Evolutionary conservation across 371 early-diverging fungal genomes (phyloP).

Genomic region (Rhizopus stolonifer): DNA sequence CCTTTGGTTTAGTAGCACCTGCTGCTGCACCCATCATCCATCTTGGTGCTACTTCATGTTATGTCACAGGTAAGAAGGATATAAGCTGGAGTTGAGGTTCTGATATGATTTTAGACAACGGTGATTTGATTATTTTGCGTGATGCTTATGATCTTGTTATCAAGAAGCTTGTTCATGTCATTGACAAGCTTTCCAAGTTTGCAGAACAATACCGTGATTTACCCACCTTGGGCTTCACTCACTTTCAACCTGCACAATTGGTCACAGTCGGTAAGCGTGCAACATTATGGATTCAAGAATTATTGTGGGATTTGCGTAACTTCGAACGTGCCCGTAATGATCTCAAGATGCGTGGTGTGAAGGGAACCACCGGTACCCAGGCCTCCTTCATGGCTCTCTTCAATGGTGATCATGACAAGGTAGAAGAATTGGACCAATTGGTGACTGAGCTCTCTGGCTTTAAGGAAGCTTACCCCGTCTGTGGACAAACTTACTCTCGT

Average conservation of each 20-base stretch:
- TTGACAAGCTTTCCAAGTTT: conserved; percentile 80
- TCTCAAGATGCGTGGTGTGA: conserved; percentile 93
- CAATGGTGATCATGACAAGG: conserved; percentile 92
- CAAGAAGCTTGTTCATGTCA: conserved; percentile 82
- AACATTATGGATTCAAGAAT: conserved; percentile 93
- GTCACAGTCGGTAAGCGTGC: conserved; percentile 98
- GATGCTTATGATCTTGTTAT: conserved; percentile 92
- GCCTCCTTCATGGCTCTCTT: conserved; percentile 96
- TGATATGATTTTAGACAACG: too few relatives aligned
- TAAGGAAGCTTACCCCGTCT: conserved; percentile 82
- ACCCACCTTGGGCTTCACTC: conserved; percentile 97
- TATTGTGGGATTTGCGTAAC: conserved; percentile 95
- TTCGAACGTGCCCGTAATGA: conserved; percentile 86
- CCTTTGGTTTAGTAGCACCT: conserved; percentile 91
- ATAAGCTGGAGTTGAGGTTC: too few relatives aligned
- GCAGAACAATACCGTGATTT: conserved; percentile 78
- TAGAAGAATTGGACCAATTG: conserved; percentile 85
- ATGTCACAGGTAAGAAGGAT: conserved; percentile 76
- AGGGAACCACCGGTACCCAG: conserved; percentile 99
- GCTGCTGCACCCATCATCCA: conserved; percentile 95
- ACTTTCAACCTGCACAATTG: conserved; percentile 97
- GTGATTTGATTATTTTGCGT: conserved; percentile 92
- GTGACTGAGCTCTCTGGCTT: conserved; percentile 93
- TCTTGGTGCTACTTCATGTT: conserved; percentile 97
- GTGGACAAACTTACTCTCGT: conserved; percentile 97